phyloP scores from a whole-genome alignment of 2,329 filamentous ascomycete species.

The Penicillium capsulatum region DNA sequence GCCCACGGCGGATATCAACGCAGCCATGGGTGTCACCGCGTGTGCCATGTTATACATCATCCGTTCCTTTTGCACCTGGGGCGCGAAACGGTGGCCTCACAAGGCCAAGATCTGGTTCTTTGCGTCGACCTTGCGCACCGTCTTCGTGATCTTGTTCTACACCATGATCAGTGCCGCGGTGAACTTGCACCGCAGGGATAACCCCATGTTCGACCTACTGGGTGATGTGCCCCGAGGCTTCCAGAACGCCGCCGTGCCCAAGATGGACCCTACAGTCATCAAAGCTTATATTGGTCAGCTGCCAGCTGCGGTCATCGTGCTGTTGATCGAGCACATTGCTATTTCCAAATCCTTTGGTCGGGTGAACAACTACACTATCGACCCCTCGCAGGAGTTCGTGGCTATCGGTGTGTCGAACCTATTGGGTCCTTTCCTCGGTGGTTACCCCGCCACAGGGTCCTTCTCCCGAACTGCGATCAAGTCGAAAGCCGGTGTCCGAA shows the following conservation, averaged over 20 bases:
- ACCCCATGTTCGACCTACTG: conserved; percentile 70
- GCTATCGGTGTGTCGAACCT: conserved; percentile 89
- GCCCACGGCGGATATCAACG: conserved; percentile 65
- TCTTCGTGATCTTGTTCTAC: conserved; percentile 87
- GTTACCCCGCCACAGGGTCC: conserved; percentile 87
- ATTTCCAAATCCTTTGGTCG: conserved; percentile 96
- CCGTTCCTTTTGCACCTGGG: conserved; percentile 59
- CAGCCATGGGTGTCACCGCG: conserved; percentile 81
- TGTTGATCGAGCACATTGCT: conserved; percentile 93
- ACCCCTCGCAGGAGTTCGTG: conserved; percentile 93
- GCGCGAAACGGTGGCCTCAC: conserved; percentile 65
- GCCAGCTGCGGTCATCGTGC: conserved; percentile 84
- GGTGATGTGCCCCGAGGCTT: conserved; percentile 80
- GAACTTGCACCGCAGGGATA: conserved; percentile 62
- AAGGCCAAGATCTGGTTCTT: conserved; percentile 80
- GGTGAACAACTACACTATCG: conserved; percentile 92
- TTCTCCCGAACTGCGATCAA: conserved; percentile 97
- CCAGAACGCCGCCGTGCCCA: conserved; percentile 69
- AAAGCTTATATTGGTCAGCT: conserved; percentile 65
- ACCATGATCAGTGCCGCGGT: conserved; percentile 84
- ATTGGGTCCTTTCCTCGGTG: conserved; percentile 85
- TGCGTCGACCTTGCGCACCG: conserved; percentile 80
- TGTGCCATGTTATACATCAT: conserved; percentile 73
- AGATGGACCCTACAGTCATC: conserved; percentile 63
- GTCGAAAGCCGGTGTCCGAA: conserved; percentile 91